Evolutionary conservation across 768 basidiomycete species (phyloP).

Genomic region (Hebeloma cylindrosporum): DNA sequence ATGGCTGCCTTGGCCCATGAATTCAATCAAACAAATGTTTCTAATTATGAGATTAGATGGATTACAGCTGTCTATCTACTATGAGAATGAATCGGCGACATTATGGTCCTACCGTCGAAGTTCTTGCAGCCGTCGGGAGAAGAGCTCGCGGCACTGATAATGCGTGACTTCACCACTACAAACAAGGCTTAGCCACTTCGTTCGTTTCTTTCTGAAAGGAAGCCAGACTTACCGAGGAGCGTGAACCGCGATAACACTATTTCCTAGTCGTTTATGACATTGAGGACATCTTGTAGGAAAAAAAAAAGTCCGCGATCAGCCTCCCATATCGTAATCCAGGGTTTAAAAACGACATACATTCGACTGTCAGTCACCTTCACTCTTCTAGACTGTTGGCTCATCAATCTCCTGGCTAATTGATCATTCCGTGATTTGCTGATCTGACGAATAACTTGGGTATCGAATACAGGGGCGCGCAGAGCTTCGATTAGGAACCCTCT

Average conservation of each 20-base stretch:
- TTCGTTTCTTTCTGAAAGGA: neutral
- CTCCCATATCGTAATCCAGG: constrained; percentile 1
- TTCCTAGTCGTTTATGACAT: constrained; percentile 91
- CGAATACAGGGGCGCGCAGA: constrained; percentile 64
- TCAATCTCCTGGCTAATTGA: constrained; percentile 68
- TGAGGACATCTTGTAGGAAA: constrained; percentile 87
- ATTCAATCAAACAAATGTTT: no score
- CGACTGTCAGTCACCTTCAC: constrained; percentile 91
- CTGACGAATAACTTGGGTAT: constrained; percentile 65
- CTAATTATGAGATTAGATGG: no score
- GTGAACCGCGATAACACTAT: constrained; percentile 93
- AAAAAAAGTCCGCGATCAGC: constrained; percentile 4
- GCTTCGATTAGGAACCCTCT: constrained; percentile 74
- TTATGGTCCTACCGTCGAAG: constrained; percentile 24
- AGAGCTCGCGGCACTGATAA: constrained; percentile 91
- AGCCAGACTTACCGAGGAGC: constrained; percentile 65
- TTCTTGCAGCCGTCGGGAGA: constrained; percentile 56
- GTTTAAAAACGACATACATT: constrained; percentile 61
- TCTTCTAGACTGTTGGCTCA: constrained; percentile 74
- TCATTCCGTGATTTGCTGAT: constrained; percentile 77
- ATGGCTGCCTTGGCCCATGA: no score
- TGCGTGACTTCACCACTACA: constrained; percentile 93
- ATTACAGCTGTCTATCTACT: no score
- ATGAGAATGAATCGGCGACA: constrained; percentile 1
- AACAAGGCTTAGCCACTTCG: neutral